phyloP scores from a whole-genome alignment of 75 land plant species.

The Cryptomeria japonica region DNA sequence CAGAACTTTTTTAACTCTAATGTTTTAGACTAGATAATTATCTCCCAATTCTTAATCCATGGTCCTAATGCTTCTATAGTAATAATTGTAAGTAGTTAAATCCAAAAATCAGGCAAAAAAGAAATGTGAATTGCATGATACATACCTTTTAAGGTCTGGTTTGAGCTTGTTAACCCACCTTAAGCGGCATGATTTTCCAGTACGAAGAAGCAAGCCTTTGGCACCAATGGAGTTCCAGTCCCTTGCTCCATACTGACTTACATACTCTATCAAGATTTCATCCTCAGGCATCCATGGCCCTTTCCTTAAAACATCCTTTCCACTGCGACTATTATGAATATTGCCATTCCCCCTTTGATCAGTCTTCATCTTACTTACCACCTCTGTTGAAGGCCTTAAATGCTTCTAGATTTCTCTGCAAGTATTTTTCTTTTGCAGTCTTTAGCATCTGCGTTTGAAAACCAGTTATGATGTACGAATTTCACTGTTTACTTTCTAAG shows the following conservation, averaged over 20 bases:
- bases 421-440: neutral
- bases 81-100: no score
- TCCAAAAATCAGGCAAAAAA: no score
- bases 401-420: no score
- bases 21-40: no score
- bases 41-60: no score
- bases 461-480: neutral
- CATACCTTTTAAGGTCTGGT: constrained; percentile 89
- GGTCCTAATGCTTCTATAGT: no score
- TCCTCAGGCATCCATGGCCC: constrained; percentile 98
- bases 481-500: neutral
- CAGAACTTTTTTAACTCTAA: no score
- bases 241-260: constrained; percentile 68
- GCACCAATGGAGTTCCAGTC: constrained; percentile 98
- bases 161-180: constrained; percentile 98
- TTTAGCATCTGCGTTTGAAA: neutral
- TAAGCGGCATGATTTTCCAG: constrained; percentile 96
- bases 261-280: constrained; percentile 73
- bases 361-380: neutral
- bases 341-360: neutral
- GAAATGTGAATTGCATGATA: neutral
- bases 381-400: neutral
- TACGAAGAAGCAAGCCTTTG: constrained; percentile 82
- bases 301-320: constrained; percentile 38
- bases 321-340: neutral